Conservation (phyloP, 73 alveolate genomes). For the Durusdinium trenchii region DNA sequence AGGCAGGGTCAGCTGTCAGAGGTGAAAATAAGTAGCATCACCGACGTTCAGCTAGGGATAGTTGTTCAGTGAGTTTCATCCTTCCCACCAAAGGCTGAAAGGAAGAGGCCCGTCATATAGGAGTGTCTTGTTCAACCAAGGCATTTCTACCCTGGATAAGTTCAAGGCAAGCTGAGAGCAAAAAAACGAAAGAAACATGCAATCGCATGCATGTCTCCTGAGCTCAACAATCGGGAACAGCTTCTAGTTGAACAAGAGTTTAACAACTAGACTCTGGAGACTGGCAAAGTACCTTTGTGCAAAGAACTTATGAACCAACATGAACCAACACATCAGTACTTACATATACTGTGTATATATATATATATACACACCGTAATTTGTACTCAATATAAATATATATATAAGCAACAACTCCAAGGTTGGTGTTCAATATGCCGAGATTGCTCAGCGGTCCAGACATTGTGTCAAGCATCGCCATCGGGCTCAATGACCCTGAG, state of each 20-base stretch:
- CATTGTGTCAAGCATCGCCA: conserved; percentile 80
- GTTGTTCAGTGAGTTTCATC: conserved; percentile 10
- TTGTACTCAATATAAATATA: background rate
- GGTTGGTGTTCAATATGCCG: too few species aligned
- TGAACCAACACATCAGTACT: background rate
- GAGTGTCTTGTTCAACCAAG: too few species aligned
- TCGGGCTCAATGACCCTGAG: conserved; percentile 42
- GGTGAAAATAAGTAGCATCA: conserved; percentile 27
- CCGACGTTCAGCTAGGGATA: conserved; percentile 88
- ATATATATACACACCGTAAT: background rate
- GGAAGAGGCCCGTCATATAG: too few species aligned
- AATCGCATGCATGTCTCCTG: too few species aligned
- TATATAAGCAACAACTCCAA: background rate
- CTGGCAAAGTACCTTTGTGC: too few species aligned
- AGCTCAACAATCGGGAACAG: too few species aligned
- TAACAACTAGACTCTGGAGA: too few species aligned
- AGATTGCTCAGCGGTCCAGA: conserved; percentile 67
- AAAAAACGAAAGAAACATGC: too few species aligned
- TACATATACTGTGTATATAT: background rate
- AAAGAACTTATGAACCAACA: too few species aligned
- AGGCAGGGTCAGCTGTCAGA: conserved; percentile 64
- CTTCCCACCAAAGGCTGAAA: background rate
- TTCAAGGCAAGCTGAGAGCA: too few species aligned
- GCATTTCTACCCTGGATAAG: too few species aligned
- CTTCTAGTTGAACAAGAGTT: too few species aligned